Evolutionary conservation across 2,329 filamentous ascomycete genomes (phyloP).

Genomic region (Aspergillus caelatus): DNA sequence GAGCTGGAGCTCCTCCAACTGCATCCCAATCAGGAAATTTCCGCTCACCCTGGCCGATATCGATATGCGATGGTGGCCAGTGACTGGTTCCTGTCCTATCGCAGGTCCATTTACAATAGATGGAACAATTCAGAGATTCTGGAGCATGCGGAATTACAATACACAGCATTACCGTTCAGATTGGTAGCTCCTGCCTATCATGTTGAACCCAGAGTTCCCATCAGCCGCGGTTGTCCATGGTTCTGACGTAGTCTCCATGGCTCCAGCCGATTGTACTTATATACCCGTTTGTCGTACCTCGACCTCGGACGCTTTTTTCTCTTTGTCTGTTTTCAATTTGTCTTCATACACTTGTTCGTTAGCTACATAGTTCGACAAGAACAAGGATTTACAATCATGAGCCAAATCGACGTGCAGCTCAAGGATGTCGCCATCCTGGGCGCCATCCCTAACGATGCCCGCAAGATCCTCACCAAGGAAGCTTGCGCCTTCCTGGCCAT

Average conservation of each 20-base stretch:
- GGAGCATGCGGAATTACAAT: not conserved
- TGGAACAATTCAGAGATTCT: not conserved
- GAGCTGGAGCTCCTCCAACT: not conserved
- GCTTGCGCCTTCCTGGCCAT: conserved; percentile 91
- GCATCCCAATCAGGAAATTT: conserved; percentile 11
- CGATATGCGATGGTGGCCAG: conserved; percentile 4
- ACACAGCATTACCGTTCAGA: not conserved
- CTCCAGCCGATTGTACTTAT: conserved; percentile 13
- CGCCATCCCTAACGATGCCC: conserved; percentile 73
- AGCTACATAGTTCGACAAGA: conserved; percentile 2
- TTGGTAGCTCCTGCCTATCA: conserved; percentile 8
- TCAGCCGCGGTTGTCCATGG: conserved; percentile 27
- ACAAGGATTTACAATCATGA: conserved; percentile 52
- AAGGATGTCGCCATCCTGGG: conserved; percentile 88
- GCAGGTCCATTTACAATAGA: not conserved
- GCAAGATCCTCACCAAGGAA: conserved; percentile 89
- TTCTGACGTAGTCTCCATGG: conserved; percentile 22
- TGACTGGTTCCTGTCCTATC: conserved; percentile 16
- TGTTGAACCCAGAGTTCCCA: conserved; percentile 8
- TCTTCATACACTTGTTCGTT: conserved; percentile 5
- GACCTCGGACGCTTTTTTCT: conserved; percentile 2
- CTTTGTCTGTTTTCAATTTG: conserved; percentile 9
- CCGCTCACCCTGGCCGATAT: conserved; percentile 18
- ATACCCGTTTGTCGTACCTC: not conserved
- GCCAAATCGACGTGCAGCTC: conserved; percentile 73